Percentiles rank a stretch among this genome's conserved stretches.
phyloP scores from a whole-genome alignment of 1,139 yeast species.

The Sugiyamaella novakii region DNA sequence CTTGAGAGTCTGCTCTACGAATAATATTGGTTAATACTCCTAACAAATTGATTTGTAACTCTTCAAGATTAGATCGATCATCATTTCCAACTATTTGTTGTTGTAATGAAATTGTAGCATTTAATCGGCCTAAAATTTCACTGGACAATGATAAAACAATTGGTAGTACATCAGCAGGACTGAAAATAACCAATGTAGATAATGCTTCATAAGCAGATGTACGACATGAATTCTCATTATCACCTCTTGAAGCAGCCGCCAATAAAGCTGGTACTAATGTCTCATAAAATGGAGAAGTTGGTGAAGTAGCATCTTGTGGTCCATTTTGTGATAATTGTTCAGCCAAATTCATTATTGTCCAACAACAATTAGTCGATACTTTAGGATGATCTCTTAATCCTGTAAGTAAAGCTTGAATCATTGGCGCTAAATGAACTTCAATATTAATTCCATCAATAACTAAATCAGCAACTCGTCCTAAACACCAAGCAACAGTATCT shows the following conservation, averaged over 20 bases:
- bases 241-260: constrained; percentile 66
- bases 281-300: constrained; percentile 73
- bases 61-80: constrained; percentile 78
- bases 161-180: constrained; percentile 71
- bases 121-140: constrained; percentile 72
- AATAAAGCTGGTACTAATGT: constrained; percentile 70
- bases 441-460: constrained; percentile 77
- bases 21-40: constrained; percentile 87
- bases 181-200: constrained; percentile 74
- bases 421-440: constrained; percentile 62
- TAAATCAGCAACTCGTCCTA: constrained; percentile 91
- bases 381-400: constrained; percentile 91
- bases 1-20: constrained; percentile 74
- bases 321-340: constrained; percentile 77
- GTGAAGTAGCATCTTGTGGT: constrained; percentile 55
- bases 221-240: constrained; percentile 85
- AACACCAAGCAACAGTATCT: constrained; percentile 98
- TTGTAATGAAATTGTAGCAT: constrained; percentile 61
- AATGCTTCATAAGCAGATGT: constrained; percentile 96
- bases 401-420: constrained; percentile 67
- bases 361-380: constrained; percentile 93
- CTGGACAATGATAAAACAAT: constrained; percentile 71
- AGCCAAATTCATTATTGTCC: constrained; percentile 90
- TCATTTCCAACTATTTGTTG: constrained; percentile 54
- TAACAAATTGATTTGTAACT: constrained; percentile 81